Base-by-base conservation (phyloP, 192 early-diverging fungal species). In the Coemansia pectinata region DNA sequence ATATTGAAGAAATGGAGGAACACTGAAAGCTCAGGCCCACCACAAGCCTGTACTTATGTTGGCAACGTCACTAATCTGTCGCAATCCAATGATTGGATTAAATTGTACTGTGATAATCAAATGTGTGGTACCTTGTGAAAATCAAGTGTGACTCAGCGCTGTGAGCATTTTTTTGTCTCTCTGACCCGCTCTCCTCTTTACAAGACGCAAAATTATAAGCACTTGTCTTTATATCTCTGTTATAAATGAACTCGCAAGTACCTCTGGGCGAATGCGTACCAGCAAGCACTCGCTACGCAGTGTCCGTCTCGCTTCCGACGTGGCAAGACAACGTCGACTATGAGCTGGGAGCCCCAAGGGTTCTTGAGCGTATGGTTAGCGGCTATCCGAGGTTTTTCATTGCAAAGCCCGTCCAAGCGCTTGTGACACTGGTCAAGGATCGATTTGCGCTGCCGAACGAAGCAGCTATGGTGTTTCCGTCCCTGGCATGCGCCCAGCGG, bases 381-480 rank as follows among this genome's bases (percentile, higher is more conserved):
- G 96, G 97, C 1, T 98, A 98, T 71, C 97, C 97, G 11, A 91
- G 97, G 40, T 98, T 98, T 85, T 95, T 96, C 68, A 92, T 92
- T 83, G 90, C 50, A 44, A 76, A 44, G 77, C 48, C 70, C 36
- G 71, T 79, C 15, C 71, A 79, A 67, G 71, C 71, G 62, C 82
- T 87, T 15, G 81, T 78, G 5, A 69, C 73, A 23, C 79, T 76
- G 10, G 62, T 74, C 33, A 77, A 89, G 70, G 73, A 85, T 63
- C 88, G 89, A 7, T 53, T 53, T 53, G 52, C 52, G 4, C 83
- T 89, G 61, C 73, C 80, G 2, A 85, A 68, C 9, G 94, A 96
- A 65, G 59, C 76, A 9, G 89, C 87, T 44, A 86, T 95, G 70
- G 76, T 96, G 8, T 93, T 93, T 69, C 95, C 93, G 10, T 90